Conservation (phyloP, 176 grass and related monocot species). For the Bothriochloa decipiens region DNA sequence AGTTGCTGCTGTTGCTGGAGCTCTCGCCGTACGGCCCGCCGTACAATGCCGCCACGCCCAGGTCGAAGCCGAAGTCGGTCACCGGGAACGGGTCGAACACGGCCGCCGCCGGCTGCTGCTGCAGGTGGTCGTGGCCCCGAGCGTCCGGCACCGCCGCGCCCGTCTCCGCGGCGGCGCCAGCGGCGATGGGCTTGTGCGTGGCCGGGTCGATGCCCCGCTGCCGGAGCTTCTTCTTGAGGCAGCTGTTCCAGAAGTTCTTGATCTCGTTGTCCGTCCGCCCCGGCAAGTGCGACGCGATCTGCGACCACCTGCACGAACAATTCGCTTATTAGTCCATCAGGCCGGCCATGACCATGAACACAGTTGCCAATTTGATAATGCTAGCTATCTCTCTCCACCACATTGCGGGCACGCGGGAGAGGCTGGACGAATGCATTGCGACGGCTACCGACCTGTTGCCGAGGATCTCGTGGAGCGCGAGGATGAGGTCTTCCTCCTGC, state of each 20-base stretch:
- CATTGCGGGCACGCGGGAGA: neutral
- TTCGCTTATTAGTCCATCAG: neutral
- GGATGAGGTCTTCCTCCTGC: slow-evolving; percentile 78
- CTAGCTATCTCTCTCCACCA: neutral
- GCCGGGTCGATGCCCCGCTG: slow-evolving; percentile 64
- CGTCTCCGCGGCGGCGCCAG: neutral
- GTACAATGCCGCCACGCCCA: slow-evolving; percentile 40
- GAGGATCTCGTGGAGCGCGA: slow-evolving; percentile 65
- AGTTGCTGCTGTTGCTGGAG: slow-evolving; percentile 83
- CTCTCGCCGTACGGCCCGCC: slow-evolving; percentile 32
- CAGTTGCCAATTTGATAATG: neutral
- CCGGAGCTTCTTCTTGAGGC: slow-evolving; percentile 88
- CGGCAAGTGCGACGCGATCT: slow-evolving; percentile 77
- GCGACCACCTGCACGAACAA: slow-evolving; percentile 62
- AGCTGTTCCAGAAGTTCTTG: slow-evolving; percentile 94
- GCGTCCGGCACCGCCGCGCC: neutral
- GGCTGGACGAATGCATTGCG: neutral
- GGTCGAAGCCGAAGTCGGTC: slow-evolving; percentile 55
- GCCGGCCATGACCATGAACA: neutral
- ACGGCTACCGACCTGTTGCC: slow-evolving; percentile 57
- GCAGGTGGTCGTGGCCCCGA: neutral
- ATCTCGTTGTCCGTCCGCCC: slow-evolving; percentile 93
- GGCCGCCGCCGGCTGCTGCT: slow-evolving; percentile 14
- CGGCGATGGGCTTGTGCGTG: slow-evolving; percentile 66
- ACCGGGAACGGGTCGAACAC: slow-evolving; percentile 79